These are phyloP conservation scores for Cenchrus fungigraminus DNA, from an alignment of 176 grass and related monocot genomes.

Conservation along the genomic window DNA sequence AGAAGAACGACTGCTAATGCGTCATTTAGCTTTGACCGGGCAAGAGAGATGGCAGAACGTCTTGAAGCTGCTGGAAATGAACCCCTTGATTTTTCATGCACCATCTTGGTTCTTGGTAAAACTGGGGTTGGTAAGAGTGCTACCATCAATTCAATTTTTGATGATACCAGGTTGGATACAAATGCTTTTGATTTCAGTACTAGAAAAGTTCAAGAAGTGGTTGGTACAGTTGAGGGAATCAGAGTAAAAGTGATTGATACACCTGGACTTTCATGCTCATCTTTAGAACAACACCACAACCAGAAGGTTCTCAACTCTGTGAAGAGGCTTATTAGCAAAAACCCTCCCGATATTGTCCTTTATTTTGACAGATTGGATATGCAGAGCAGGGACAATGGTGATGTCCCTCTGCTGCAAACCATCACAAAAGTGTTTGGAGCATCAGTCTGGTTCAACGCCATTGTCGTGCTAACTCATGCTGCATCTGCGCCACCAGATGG, in stretches of 20 bases:
- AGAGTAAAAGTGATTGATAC: constrained; percentile 91
- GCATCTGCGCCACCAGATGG: constrained; percentile 94
- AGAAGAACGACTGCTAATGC: constrained; percentile 65
- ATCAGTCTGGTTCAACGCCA: constrained; percentile 94
- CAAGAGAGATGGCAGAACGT: constrained; percentile 79
- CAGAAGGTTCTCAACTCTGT: constrained; percentile 83
- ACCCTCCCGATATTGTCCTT: constrained; percentile 90
- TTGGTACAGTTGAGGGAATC: constrained; percentile 78
- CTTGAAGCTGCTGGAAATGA: constrained; percentile 71
- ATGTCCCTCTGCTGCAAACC: constrained; percentile 71
- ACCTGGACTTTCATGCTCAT: constrained; percentile 83
- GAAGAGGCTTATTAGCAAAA: constrained; percentile 71
- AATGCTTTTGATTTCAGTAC: constrained; percentile 86
- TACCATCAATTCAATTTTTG: constrained; percentile 93
- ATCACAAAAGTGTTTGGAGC: constrained; percentile 80
- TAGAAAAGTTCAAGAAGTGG: constrained; percentile 68
- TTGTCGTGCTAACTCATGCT: constrained; percentile 92
- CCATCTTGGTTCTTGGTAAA: constrained; percentile 94
- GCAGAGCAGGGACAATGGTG: constrained; percentile 83
- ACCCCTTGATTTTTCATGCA: constrained; percentile 84
- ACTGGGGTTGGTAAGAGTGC: constrained; percentile 94
- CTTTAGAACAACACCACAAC: constrained; percentile 73
- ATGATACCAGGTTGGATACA: constrained; percentile 63
- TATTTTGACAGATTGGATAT: constrained; percentile 95
- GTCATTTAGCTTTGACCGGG: constrained; percentile 69